A percentile compares a stretch with the other conserved stretches of the same genome.
These are phyloP conservation scores for Lipomyces chichibuensis DNA, from an alignment of 805 yeast genomes.

Conservation along the genomic window DNA sequence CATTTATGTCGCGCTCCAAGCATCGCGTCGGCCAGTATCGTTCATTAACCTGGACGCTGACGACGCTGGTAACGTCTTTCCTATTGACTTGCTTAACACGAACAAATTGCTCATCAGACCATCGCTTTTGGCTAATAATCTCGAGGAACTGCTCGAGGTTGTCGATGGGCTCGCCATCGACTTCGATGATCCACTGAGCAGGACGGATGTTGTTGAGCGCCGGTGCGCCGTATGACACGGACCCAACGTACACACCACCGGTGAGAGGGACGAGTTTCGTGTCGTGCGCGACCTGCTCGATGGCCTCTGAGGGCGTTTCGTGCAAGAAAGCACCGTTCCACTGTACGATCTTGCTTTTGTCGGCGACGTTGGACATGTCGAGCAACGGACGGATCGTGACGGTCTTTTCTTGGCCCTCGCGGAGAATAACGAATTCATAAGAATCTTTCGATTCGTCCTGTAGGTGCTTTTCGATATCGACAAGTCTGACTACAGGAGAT, in stretches of 20 bases:
- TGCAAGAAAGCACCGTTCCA: constrained; percentile 37
- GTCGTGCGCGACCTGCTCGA: constrained; percentile 32
- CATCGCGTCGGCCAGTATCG: constrained; percentile 34
- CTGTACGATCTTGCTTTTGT: constrained; percentile 17
- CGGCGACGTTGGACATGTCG: constrained; percentile 8
- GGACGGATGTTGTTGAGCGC: constrained; percentile 33
- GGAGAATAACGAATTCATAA: constrained; percentile 20
- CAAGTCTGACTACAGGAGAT: constrained; percentile 18
- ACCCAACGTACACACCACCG: constrained; percentile 35
- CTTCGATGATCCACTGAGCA: constrained; percentile 81
- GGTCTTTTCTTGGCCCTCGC: constrained; percentile 23
- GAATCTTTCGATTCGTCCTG: constrained; percentile 6
- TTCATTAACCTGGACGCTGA: constrained; percentile 32
- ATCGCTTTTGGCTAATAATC: constrained; percentile 10
- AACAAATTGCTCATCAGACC: constrained; percentile 33
- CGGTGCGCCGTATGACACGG: constrained; percentile 35
- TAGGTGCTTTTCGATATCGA: constrained; percentile 26
- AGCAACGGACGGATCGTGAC: constrained; percentile 17
- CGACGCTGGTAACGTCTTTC: constrained; percentile 33
- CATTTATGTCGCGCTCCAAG: constrained; percentile 17
- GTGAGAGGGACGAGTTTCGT: constrained; percentile 23
- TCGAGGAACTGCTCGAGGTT: constrained; percentile 21
- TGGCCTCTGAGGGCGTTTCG: constrained; percentile 27
- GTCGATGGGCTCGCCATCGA: constrained; percentile 52
- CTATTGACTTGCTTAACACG: constrained; percentile 36